Base-by-base conservation (phyloP, 2,329 filamentous ascomycete species). In the Metarhizium album region DNA sequence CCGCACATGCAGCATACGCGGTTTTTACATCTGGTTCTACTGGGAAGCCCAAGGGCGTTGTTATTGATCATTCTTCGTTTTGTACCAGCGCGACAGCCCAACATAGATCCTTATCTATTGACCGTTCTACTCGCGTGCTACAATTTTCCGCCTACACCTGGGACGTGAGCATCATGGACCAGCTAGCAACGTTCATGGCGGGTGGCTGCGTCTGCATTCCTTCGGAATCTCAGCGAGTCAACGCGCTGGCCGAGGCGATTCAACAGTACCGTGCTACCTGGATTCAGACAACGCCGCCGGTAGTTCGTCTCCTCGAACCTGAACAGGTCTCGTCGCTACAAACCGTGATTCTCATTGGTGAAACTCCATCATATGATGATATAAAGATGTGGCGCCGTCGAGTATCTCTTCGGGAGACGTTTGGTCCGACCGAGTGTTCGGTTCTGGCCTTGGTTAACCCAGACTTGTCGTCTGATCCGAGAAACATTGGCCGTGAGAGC, bases 401-500 rank as follows among this genome's bases (percentile, higher is more conserved):
- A 38, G 47, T 52, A 2, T 29, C n/a, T 3, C 31, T 52, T 29
- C 42, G 51, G 18, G 42, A 53, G 9, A 43, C 35, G 14, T 56
- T 53, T 31, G 51, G 52, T 3, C 53, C 53, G 23, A 49, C 52
- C 1, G 52, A 50, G 27, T 56, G 51, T 27, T 49, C 49, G 8
- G 38, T 51, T 6, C 37, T 53, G 49, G 9, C 20, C 33, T 29
- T 53, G 24, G 40, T 49, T 9, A 29, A 40, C 42, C 52, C 20
- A 47, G 31, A 3, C 14, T 14, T 27, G 27, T 38, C 2, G 35
- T 24, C 2, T 42, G 52, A 3, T 35, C 43, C 11, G 20, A 0
- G 70, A 65, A 64, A 52, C 71, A 27, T 64, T 64, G 1, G 60
- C 5, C 27, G 27, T 29, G 27, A 29, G 27, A 29, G 27, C 27